Base-by-base conservation (phyloP, 2,329 filamentous ascomycete genomes). In the Aspergillus sp. region DNA sequence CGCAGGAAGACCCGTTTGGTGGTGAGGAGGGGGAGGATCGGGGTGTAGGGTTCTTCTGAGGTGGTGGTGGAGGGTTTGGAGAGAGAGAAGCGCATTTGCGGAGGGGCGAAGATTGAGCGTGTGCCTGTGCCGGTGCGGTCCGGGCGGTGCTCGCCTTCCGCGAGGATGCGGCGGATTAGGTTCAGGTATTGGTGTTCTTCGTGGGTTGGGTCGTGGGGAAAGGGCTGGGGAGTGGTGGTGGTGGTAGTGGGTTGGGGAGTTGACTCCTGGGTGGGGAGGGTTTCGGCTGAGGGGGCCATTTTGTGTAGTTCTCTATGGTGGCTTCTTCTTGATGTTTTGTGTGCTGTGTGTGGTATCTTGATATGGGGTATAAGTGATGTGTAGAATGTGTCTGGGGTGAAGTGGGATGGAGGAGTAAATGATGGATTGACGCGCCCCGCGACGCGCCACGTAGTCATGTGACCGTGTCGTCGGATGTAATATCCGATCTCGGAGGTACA, bases 91-190 rank as follows among this genome's bases (percentile, higher is more conserved):
- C 92, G 93, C 52, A 98, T 85, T 36, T 92, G 91, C 0, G 85
- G 84, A 1, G 95, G 94, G 2, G 92, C 94, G 70, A 97, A 97
- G 66, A 98, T 84, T 9, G 92, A 92, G 72, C 88, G 86, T 10
- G 95, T 99, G 58, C 95, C 95, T 4, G 95, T 99, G 56, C 95
- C 95, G 4, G 95, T 99, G 68, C 91, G 85, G 76, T 99, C 95
- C 32, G 92, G 92, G 17, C 95, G 89, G 73, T 92, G 89, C 76
- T 99, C 95, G 70, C 95, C 95, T 25, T 86, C 80, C 15, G 87
- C 81, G 15, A 99, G 83, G 71, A 98, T 97, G 67, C 91, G 86
- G 66, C 88, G 89, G 64, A 98, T 92, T 25, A 99, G 85, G 69
- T 94, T 85, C 61, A 99, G 88, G 75, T 99, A 99, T 78, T 98